These are phyloP conservation scores for Globisporangium perplexum DNA, from an alignment of 352 stramenopile genomes.

Conservation along the genomic window DNA sequence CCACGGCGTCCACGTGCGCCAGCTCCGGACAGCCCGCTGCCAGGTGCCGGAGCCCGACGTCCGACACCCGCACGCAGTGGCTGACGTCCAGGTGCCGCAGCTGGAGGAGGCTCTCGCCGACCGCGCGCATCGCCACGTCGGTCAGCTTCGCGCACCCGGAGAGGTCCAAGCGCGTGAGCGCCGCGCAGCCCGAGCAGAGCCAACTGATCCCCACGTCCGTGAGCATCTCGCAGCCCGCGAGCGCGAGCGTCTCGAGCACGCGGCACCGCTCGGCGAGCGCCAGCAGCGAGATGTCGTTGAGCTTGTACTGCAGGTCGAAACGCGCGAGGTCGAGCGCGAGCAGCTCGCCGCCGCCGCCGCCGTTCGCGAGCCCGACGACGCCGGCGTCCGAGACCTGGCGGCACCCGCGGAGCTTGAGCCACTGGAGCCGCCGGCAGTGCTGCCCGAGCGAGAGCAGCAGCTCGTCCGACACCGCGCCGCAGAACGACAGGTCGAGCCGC, in stretches of 20 bases:
- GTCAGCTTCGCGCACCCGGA: slow-evolving; percentile 83
- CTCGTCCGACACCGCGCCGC: slow-evolving; percentile 68
- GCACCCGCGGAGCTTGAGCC: slow-evolving; percentile 76
- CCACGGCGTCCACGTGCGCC: slow-evolving; percentile 29
- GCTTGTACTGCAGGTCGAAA: slow-evolving; percentile 87
- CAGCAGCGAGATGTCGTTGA: slow-evolving; percentile 90
- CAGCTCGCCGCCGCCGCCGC: slow-evolving; percentile 57
- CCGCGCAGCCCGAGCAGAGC: slow-evolving; percentile 77
- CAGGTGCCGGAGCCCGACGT: slow-evolving; percentile 46
- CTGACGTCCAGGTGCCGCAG: slow-evolving; percentile 40
- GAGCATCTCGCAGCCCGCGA: slow-evolving; percentile 88
- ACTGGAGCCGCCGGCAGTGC: slow-evolving; percentile 47
- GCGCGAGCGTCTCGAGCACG: slow-evolving; percentile 39
- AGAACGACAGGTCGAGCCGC: slow-evolving; percentile 78
- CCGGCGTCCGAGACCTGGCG: slow-evolving; percentile 85
- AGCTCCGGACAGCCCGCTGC: slow-evolving; percentile 43
- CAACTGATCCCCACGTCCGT: slow-evolving; percentile 91
- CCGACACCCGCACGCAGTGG: slow-evolving; percentile 44
- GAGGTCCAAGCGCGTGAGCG: slow-evolving; percentile 81
- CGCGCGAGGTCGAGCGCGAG: slow-evolving; percentile 74
- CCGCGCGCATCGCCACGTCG: slow-evolving; percentile 75
- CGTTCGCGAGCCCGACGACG: slow-evolving; percentile 71
- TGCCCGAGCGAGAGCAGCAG: slow-evolving; percentile 69
- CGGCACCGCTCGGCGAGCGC: slow-evolving; percentile 60
- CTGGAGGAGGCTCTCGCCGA: slow-evolving; percentile 76